Evolutionary conservation across 192 early-diverging fungal genomes (phyloP).

Genomic region (Haplosporangium gracile): DNA sequence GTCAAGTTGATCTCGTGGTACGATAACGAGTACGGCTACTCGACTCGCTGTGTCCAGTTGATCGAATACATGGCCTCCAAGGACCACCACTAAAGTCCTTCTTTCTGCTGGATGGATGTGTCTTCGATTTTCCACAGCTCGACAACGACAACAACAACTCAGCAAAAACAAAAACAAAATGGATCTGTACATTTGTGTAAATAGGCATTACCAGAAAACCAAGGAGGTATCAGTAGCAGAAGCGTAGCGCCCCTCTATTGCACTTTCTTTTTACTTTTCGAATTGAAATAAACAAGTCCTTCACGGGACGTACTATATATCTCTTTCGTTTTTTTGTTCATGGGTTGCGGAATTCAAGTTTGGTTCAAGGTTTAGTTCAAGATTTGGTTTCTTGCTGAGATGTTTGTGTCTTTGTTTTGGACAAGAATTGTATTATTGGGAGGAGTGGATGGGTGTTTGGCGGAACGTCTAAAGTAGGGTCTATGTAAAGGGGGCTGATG

Average conservation of each 20-base stretch:
- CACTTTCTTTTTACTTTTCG: neutral
- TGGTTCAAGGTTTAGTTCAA: neutral
- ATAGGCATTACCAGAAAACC: neutral
- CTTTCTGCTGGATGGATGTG: neutral
- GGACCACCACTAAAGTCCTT: constrained; percentile 13
- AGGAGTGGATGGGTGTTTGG: neutral
- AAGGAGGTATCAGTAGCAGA: neutral
- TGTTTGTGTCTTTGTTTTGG: neutral
- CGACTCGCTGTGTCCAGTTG: constrained; percentile 90
- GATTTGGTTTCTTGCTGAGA: neutral
- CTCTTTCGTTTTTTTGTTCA: neutral
- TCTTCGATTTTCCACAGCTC: neutral
- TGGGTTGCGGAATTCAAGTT: neutral
- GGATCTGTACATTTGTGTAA: constrained; percentile 11
- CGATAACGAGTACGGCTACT: constrained; percentile 94
- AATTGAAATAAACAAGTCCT: too few relatives aligned
- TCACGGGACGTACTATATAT: too few relatives aligned
- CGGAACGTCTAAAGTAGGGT: neutral
- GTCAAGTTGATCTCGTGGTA: constrained; percentile 98
- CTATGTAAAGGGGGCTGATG: neutral
- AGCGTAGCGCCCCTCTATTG: neutral
- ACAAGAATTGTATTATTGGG: neutral
- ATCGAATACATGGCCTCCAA: constrained; percentile 77
- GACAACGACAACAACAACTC: neutral
- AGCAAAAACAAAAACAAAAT: neutral